phyloP scores from a whole-genome alignment of 208 protist species.

The Crithidia mellificae region DNA sequence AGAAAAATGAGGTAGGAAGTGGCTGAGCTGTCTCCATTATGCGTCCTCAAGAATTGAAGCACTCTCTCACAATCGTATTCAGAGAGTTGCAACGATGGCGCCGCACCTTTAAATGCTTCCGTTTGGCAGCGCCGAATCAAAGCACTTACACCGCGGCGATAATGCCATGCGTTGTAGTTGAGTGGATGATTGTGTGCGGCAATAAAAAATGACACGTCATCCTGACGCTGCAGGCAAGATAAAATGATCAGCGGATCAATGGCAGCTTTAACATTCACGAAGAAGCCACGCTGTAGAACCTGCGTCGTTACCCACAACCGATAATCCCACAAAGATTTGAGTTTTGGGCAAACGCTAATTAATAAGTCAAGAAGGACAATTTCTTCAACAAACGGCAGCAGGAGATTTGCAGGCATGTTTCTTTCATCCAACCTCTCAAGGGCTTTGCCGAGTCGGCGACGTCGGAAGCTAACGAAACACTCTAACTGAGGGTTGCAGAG shows the following conservation, averaged over 20 bases:
- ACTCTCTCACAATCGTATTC: constrained; percentile 28
- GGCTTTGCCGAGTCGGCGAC: neutral
- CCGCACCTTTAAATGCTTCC: neutral
- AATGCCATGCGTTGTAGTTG: constrained; percentile 89
- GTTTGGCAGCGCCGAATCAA: constrained; percentile 1
- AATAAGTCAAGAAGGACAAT: constrained; percentile 48
- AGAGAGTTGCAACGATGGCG: too few relatives aligned
- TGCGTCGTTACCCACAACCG: constrained; percentile 46
- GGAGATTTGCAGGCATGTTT: neutral
- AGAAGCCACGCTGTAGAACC: constrained; percentile 9
- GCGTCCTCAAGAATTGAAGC: constrained; percentile 45
- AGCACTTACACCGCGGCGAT: constrained; percentile 34
- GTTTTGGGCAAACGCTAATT: constrained; percentile 45
- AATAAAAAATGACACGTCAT: constrained; percentile 36
- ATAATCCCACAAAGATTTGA: constrained; percentile 53
- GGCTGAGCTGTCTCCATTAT: constrained; percentile 69
- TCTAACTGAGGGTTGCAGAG: constrained; percentile 20
- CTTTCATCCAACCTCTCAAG: neutral
- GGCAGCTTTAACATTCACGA: neutral
- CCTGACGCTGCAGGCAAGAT: neutral
- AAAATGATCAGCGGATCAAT: neutral
- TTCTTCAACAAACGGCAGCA: constrained; percentile 39
- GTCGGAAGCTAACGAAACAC: neutral
- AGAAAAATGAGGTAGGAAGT: constrained; percentile 66
- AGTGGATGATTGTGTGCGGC: constrained; percentile 65